phyloP scores from a whole-genome alignment of 1,139 yeast genomes.

The Kodamaea sp. region DNA sequence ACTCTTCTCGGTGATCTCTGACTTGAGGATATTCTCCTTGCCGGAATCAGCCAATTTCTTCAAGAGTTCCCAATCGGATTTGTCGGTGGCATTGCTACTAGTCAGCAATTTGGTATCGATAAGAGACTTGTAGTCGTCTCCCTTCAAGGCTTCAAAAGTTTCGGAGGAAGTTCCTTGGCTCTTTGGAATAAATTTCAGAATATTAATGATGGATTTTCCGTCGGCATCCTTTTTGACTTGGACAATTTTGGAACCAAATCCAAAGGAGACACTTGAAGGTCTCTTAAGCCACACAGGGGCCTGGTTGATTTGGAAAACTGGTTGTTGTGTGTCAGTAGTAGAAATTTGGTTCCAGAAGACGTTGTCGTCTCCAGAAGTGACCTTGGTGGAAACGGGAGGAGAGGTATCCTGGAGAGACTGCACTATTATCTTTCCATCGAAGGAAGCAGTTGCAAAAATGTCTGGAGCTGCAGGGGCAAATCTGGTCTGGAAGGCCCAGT shows the following conservation, averaged over 20 bases:
- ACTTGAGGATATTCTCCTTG: slow-evolving; percentile 39
- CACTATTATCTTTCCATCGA: slow-evolving; percentile 81
- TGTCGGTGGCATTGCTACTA: slow-evolving; percentile 44
- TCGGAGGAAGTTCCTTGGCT: slow-evolving; percentile 44
- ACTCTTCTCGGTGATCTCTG: slow-evolving; percentile 22
- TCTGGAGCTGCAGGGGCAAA: slow-evolving; percentile 92
- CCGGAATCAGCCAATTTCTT: slow-evolving; percentile 56
- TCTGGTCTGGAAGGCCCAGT: slow-evolving; percentile 88
- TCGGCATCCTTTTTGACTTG: slow-evolving; percentile 46
- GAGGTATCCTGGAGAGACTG: slow-evolving; percentile 85
- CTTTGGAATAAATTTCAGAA: slow-evolving; percentile 50
- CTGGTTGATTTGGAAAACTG: slow-evolving; percentile 65
- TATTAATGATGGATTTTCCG: slow-evolving; percentile 47
- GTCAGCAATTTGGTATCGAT: slow-evolving; percentile 53
- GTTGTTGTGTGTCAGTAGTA: slow-evolving; percentile 72
- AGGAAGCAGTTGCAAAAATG: slow-evolving; percentile 88
- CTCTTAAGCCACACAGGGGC: slow-evolving; percentile 89
- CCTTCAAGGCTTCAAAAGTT: slow-evolving; percentile 60
- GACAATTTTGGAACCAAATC: slow-evolving; percentile 90
- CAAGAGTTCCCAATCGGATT: slow-evolving; percentile 78
- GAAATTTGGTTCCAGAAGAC: slow-evolving; percentile 82
- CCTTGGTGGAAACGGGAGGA: slow-evolving; percentile 49
- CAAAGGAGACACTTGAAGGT: slow-evolving; percentile 80
- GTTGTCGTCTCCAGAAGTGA: slow-evolving; percentile 57
- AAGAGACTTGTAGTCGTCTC: slow-evolving; percentile 54